These are phyloP conservation scores for Chimonanthus praecox DNA, from an alignment of 164 flowering plant genomes.

Conservation along the genomic window DNA sequence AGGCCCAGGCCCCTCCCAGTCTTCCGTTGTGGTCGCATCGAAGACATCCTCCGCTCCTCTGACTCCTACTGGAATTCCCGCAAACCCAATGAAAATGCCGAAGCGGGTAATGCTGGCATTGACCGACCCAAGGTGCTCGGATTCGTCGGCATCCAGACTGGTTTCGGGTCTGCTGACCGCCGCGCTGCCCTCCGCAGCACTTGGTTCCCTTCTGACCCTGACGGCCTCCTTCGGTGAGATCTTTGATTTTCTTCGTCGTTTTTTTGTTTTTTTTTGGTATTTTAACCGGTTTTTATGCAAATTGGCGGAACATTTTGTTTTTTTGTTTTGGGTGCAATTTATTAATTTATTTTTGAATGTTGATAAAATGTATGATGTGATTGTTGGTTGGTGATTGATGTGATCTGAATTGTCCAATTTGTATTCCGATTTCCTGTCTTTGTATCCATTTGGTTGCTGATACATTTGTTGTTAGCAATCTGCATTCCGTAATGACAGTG, in stretches of 20 bases:
- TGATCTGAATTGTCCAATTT: background rate
- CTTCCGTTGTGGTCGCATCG: slow-evolving; percentile 38
- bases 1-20: slow-evolving; percentile 24
- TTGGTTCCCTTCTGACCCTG: slow-evolving; percentile 56
- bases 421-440: background rate
- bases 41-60: slow-evolving; percentile 35
- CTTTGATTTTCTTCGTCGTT: background rate
- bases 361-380: background rate
- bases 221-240: slow-evolving; percentile 37
- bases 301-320: background rate
- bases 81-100: slow-evolving; percentile 10
- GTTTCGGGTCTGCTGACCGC: slow-evolving; percentile 38
- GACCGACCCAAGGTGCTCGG: slow-evolving; percentile 49
- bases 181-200: slow-evolving; percentile 39
- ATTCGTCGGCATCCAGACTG: slow-evolving; percentile 57
- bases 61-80: slow-evolving; percentile 17
- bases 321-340: background rate
- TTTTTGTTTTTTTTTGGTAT: no score
- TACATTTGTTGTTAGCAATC: background rate
- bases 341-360: background rate
- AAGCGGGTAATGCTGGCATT: background rate
- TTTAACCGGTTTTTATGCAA: background rate
- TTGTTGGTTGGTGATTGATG: background rate
- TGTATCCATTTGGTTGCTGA: background rate
- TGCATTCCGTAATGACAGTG: no score